A percentile compares a stretch with the other conserved stretches of the same genome.
Conservation (phyloP, 192 early-diverging fungal genomes). For the Oehlia diaphana region DNA sequence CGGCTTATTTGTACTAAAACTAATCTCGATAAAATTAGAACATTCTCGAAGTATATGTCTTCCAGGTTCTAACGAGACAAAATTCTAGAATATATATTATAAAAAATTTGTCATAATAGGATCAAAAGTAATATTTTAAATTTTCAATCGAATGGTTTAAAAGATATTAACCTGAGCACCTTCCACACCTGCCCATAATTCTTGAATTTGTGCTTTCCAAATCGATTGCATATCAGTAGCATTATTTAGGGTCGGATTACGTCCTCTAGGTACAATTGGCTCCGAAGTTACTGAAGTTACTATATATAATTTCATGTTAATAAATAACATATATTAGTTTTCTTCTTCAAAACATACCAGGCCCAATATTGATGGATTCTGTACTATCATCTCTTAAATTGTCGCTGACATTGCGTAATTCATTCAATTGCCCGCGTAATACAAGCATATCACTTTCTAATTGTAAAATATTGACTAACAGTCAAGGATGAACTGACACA, state of each 20-base stretch:
- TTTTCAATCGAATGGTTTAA: too few relatives aligned
- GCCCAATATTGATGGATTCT: slow-evolving; percentile 33
- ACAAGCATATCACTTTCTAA: slow-evolving; percentile 77
- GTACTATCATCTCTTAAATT: slow-evolving; percentile 47
- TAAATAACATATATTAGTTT: not conserved
- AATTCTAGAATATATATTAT: slow-evolving; percentile 43
- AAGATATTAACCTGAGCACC: slow-evolving; percentile 50
- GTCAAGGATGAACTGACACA: slow-evolving; percentile 7
- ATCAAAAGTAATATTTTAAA: too few relatives aligned
- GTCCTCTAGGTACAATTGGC: slow-evolving; percentile 37
- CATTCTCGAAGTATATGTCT: slow-evolving; percentile 75
- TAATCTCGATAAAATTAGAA: slow-evolving; percentile 75
- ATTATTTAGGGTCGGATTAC: slow-evolving; percentile 23
- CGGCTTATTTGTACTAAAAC: slow-evolving; percentile 69
- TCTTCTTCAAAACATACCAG: slow-evolving; percentile 27
- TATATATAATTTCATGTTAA: not conserved
- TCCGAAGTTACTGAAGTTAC: slow-evolving; percentile 46
- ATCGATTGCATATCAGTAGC: slow-evolving; percentile 53
- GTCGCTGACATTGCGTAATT: slow-evolving; percentile 57
- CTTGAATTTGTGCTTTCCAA: slow-evolving; percentile 56
- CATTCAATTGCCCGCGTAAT: slow-evolving; percentile 65
- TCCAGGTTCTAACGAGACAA: slow-evolving; percentile 67
- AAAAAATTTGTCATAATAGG: not conserved
- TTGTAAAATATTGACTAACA: slow-evolving; percentile 29
- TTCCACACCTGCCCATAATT: slow-evolving; percentile 61